Evolutionary conservation across 2,329 filamentous ascomycete species (phyloP).

Genomic region (Aspergillus viridinutans): DNA sequence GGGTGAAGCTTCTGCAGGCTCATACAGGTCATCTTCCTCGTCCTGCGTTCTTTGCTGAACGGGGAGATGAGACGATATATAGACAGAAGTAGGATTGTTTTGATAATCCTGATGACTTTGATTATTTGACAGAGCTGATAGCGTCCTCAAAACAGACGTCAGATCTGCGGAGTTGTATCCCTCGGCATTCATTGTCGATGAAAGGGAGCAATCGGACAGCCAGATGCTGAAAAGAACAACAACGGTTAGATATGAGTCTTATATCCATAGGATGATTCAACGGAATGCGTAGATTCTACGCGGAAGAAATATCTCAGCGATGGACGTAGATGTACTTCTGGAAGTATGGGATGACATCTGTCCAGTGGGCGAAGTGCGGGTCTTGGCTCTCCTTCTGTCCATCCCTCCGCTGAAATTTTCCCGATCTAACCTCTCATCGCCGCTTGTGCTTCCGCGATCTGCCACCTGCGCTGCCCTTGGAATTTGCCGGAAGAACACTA

Average conservation of each 20-base stretch:
- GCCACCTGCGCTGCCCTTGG: conserved; percentile 5
- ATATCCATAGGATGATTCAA: not conserved
- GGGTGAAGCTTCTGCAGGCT: conserved; percentile 14
- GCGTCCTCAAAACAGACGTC: conserved; percentile 38
- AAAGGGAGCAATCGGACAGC: not conserved
- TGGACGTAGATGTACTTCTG: not conserved
- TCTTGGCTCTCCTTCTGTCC: conserved; percentile 22
- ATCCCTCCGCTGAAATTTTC: conserved; percentile 22
- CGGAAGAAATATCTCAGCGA: not conserved
- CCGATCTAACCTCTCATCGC: conserved; percentile 16
- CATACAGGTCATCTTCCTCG: conserved; percentile 13
- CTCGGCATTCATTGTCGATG: conserved; percentile 11
- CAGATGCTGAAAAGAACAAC: not conserved
- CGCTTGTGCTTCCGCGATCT: conserved; percentile 6
- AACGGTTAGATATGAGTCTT: not conserved
- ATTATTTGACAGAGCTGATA: conserved; percentile 33
- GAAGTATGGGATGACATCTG: not conserved
- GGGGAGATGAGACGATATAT: not conserved
- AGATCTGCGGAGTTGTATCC: conserved; percentile 33
- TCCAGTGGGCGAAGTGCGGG: conserved; percentile 1
- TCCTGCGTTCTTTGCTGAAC: not conserved
- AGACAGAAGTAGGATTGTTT: not conserved
- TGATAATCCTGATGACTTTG: conserved; percentile 4
- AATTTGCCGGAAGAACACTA: not conserved
- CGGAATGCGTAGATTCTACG: not conserved